Evolutionary conservation across 805 yeast species (phyloP).

Genomic region (Kazachstania psychrophila): DNA sequence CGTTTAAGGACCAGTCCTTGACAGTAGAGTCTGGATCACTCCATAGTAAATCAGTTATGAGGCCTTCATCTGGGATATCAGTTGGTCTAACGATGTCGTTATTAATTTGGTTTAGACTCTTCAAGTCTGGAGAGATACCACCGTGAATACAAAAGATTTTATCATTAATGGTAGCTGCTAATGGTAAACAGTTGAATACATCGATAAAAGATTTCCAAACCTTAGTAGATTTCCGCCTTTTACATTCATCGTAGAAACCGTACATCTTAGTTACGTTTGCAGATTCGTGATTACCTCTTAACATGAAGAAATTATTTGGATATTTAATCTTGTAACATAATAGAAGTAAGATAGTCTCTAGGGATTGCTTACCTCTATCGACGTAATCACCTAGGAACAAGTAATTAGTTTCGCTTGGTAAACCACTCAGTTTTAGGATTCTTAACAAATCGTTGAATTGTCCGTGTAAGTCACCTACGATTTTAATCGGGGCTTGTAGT

Average conservation of each 20-base stretch:
- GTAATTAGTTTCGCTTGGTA: slow-evolving; percentile 89
- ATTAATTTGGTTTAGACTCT: slow-evolving; percentile 52
- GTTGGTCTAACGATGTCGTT: slow-evolving; percentile 60
- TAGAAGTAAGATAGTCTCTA: slow-evolving; percentile 81
- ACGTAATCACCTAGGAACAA: slow-evolving; percentile 93
- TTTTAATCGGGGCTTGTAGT: slow-evolving; percentile 68
- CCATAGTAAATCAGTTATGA: slow-evolving; percentile 72
- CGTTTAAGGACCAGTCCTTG: slow-evolving; percentile 64
- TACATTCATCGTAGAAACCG: slow-evolving; percentile 97
- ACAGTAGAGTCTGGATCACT: slow-evolving; percentile 60
- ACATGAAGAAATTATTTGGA: slow-evolving; percentile 87
- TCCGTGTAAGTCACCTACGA: slow-evolving; percentile 93
- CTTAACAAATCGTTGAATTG: slow-evolving; percentile 88
- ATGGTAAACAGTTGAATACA: slow-evolving; percentile 89
- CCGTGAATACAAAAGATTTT: slow-evolving; percentile 89
- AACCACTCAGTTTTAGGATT: slow-evolving; percentile 87
- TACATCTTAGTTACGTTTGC: slow-evolving; percentile 94
- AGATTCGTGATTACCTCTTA: slow-evolving; percentile 95
- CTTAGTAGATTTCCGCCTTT: slow-evolving; percentile 79
- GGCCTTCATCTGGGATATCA: slow-evolving; percentile 72
- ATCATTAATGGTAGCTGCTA: slow-evolving; percentile 90
- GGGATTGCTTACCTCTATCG: slow-evolving; percentile 92
- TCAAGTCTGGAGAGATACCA: slow-evolving; percentile 66
- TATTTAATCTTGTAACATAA: slow-evolving; percentile 91
- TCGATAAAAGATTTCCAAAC: slow-evolving; percentile 92